Evolutionary conservation across 1,284 basidiomycete genomes (phyloP), one percentile per base, ranked within the genome.

Genomic region (Marasmius fiardii): DNA sequence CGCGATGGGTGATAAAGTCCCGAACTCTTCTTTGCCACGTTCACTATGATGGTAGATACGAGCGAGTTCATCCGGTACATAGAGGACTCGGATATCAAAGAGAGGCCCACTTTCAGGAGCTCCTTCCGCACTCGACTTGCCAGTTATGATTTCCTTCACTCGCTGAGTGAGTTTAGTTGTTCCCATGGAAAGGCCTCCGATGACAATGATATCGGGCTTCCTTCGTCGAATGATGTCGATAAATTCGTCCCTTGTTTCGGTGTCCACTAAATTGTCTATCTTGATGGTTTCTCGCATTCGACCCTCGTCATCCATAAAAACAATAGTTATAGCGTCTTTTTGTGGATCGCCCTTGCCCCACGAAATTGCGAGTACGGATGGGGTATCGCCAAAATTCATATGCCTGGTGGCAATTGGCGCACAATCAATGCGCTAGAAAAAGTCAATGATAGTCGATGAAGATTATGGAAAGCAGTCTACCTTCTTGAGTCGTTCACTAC

Each of bases 291-390:
- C 92, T 20, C 93, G 89, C 65, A 97, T 79, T 53, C 92, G 90
- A 14, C 95, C 95, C 47, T 86, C 85, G 61, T 93, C 85, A 66
- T 98, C 95, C 52, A 98, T 70, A 71, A 89, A 92, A 53, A 97
- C 89, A 33, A 92, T 75, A 31, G 88, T 85, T 58, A 98, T 92
- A 1, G 89, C 87, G 70, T 99, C 96, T 64, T 89, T 90, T 63
- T 90, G 86, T 39, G 93, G 92, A 63, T 97, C 94, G 51, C 97
- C 97, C 67, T 90, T 89, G 45, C 97, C 97, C 83, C 95, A 94
- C 3, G 96, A 98, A 56, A 98, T 75, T 4, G 96, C 93, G 37
- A 99, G 78, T 3, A 99, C 94, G 6, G 90, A 88, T 0, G 94
- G 88, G 0, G 83, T 82, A 48, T 92, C 87, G 16, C 89, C 91